Conservation (phyloP, 2,329 filamentous ascomycete genomes). For the Exserohilum rostratum region DNA sequence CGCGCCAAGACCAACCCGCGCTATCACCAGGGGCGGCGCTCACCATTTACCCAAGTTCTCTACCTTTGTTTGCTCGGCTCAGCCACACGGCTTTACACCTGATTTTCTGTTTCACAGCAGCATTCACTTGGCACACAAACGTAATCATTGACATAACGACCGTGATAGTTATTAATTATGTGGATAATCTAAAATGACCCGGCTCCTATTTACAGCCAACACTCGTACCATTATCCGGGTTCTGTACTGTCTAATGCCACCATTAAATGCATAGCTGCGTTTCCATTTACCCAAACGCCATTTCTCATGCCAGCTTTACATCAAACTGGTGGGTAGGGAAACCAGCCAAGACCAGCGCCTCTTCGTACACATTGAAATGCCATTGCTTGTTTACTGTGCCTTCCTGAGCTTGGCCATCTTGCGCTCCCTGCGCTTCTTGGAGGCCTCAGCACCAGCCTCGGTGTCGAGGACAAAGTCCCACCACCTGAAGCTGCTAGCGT, state of each 20-base stretch:
- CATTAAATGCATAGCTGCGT: slow-evolving; percentile 21
- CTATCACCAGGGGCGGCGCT: slow-evolving; percentile 5
- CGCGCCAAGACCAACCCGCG: slow-evolving; percentile 25
- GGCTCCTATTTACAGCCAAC: slow-evolving; percentile 25
- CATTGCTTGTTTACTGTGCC: slow-evolving; percentile 47
- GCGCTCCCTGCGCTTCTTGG: slow-evolving; percentile 80
- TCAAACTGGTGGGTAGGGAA: slow-evolving; percentile 4
- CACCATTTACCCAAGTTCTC: not conserved
- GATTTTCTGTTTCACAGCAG: not conserved
- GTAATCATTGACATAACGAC: slow-evolving; percentile 34
- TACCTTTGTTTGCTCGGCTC: not conserved
- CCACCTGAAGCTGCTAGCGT: slow-evolving; percentile 97
- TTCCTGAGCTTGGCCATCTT: slow-evolving; percentile 68
- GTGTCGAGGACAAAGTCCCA: slow-evolving; percentile 96
- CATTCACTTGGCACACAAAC: not conserved
- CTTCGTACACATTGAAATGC: not conserved
- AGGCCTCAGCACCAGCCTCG: slow-evolving; percentile 86
- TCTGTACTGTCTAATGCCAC: slow-evolving; percentile 20
- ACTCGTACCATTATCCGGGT: slow-evolving; percentile 34
- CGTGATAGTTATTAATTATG: slow-evolving; percentile 43
- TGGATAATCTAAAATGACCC: slow-evolving; percentile 30
- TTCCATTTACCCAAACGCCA: slow-evolving; percentile 33
- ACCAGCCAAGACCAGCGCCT: slow-evolving; percentile 10
- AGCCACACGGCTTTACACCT: not conserved
- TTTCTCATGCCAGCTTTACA: slow-evolving; percentile 18